Base-by-base conservation (phyloP, 2,329 filamentous ascomycete species). In the Penicillium griseofulvum region DNA sequence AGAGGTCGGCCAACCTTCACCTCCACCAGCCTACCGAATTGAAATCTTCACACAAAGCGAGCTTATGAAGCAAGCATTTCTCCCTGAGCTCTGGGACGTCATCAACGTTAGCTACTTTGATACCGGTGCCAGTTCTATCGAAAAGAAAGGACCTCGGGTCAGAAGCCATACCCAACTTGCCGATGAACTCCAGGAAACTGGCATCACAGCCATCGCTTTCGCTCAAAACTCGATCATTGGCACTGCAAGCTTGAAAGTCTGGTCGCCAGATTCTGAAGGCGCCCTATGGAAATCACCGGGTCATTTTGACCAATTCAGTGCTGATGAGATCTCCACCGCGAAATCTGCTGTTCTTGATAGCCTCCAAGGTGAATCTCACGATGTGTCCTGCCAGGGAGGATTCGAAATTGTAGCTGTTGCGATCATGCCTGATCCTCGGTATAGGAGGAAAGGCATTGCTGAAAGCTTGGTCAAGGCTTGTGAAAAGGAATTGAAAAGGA, bases 161-260 rank as follows among this genome's bases (percentile, higher is more conserved):
- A 54, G 59, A n/a, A 52, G 43, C 29, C 43, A 56, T 19, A 52
- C 37, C 11, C 52, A 57, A 12, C 33, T 58, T 33, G 38, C 49
- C 31, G 36, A 41, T 10, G 44, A 55, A 33, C 22, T 64, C 4
- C 17, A 28, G 3, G n/a, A 28, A 28, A 29, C 16, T 16, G 46
- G 46, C 16, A 16, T 48, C 11, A 48, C 46, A 2, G 34, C 46
- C 2, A 29, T 48, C 16, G 46, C 46, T 14, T 48, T 48, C 16
- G 34, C 24, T 6, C 10, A 24, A 26, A 36, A 29, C 7, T 2
- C 22, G 7, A 38, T 48, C 12, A 38, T 48, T 24, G 46, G 46
- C 5, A 38, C 46, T 8, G 46, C 46, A 29, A 48, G 46, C 17
- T 14, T 48, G 11, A 48, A 48, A 29, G 2, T 5, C 11, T 19